A percentile compares a stretch with the other conserved stretches of the same genome.
Evolutionary conservation across 2,329 filamentous ascomycete species (phyloP).

Genomic region (Fusarium stilboides): DNA sequence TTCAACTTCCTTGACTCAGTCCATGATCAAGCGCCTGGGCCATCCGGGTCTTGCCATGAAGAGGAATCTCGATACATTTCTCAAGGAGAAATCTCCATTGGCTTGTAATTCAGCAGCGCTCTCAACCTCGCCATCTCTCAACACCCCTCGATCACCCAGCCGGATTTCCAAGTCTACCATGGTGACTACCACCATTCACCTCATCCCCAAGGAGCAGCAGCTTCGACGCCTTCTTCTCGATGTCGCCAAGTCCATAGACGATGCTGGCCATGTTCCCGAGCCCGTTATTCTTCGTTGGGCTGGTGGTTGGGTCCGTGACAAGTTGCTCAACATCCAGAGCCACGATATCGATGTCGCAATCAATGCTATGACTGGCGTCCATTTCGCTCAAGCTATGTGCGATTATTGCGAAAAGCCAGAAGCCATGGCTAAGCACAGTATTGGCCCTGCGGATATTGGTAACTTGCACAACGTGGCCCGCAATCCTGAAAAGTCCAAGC

Average conservation of each 20-base stretch:
- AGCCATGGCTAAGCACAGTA: constrained; percentile 73
- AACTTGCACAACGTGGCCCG: constrained; percentile 89
- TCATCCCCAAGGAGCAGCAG: constrained; percentile 80
- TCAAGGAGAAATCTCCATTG: constrained; percentile 40
- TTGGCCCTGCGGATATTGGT: constrained; percentile 73
- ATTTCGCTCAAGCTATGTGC: constrained; percentile 79
- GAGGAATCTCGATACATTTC: constrained; percentile 53
- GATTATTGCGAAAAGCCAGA: constrained; percentile 75
- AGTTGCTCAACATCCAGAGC: constrained; percentile 79
- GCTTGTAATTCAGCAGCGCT: constrained; percentile 8
- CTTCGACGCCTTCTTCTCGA: constrained; percentile 85
- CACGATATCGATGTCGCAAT: constrained; percentile 90
- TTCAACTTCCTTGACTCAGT: constrained; percentile 1
- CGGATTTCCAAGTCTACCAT: constrained; percentile 30
- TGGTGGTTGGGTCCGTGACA: constrained; percentile 90
- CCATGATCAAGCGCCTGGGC: constrained; percentile 46
- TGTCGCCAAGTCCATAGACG: constrained; percentile 76
- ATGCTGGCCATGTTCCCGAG: constrained; percentile 62
- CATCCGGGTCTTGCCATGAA: constrained; percentile 53
- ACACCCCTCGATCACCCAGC: constrained; percentile 2
- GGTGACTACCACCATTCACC: constrained; percentile 57
- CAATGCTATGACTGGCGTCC: constrained; percentile 85
- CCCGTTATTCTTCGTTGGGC: constrained; percentile 81
- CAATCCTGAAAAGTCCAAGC: constrained; percentile 97
- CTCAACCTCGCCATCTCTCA: not conserved